Percentiles rank a stretch among this genome's conserved stretches.
These are phyloP conservation scores for Prorocentrum cordatum DNA, from an alignment of 169 alveolate genomes.

Conservation along the genomic window DNA sequence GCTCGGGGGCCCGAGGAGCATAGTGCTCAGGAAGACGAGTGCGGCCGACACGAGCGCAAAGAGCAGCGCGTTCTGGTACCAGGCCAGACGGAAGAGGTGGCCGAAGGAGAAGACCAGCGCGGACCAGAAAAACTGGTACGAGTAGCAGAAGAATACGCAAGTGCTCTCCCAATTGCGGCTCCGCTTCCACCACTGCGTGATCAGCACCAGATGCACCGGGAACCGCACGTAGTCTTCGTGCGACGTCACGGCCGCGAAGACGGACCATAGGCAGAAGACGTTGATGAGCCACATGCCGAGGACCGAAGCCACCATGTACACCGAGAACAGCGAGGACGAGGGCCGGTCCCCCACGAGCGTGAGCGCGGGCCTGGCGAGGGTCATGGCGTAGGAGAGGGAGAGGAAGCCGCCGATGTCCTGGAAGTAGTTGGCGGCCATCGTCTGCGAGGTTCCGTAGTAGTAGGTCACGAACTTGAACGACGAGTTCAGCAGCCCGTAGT, in stretches of 20 bases:
- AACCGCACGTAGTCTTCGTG: conserved; percentile 37
- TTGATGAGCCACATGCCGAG: conserved; percentile 31
- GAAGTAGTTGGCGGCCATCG: conserved; percentile 31
- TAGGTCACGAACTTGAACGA: conserved; percentile 58
- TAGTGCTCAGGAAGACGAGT: too few species aligned
- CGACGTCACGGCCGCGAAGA: conserved; percentile 9
- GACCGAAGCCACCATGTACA: conserved; percentile 14
- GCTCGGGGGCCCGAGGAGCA: too few species aligned
- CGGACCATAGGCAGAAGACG: conserved; percentile 4
- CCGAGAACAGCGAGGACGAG: conserved; percentile 41
- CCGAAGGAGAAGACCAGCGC: conserved; percentile 59
- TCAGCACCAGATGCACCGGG: conserved; percentile 45
- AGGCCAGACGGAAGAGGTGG: conserved; percentile 40
- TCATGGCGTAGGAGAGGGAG: conserved; percentile 45
- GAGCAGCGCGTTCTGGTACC: conserved; percentile 56
- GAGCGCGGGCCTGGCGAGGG: background rate
- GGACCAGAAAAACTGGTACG: conserved; percentile 58
- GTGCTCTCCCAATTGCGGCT: conserved; percentile 50
- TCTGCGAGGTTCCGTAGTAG: conserved; percentile 28
- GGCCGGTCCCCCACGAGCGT: background rate
- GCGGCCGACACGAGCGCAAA: too few species aligned
- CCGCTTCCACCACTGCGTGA: conserved; percentile 65
- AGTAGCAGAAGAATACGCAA: background rate
- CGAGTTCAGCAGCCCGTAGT: conserved; percentile 42
- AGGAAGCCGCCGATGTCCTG: conserved; percentile 37